These are phyloP conservation scores for Torulaspora indica DNA, from an alignment of 805 yeast species.

Conservation along the genomic window DNA sequence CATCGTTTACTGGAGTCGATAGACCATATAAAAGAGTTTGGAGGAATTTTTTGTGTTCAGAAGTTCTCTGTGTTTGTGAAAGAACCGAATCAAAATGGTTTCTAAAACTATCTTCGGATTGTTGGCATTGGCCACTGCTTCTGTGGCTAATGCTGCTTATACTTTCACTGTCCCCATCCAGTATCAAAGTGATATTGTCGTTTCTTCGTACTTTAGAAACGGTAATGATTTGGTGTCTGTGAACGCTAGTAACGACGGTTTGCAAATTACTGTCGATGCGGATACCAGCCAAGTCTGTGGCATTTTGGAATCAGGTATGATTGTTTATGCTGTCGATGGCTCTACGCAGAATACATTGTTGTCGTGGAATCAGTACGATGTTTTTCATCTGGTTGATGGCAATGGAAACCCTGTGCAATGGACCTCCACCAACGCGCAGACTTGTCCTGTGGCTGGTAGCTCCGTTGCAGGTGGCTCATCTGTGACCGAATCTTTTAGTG, in stretches of 20 bases:
- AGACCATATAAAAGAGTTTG: not conserved
- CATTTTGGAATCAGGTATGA: slow-evolving; percentile 25
- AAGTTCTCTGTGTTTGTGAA: too few species aligned
- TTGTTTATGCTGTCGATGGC: slow-evolving; percentile 22
- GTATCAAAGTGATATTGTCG: slow-evolving; percentile 19
- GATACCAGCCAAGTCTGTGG: slow-evolving; percentile 16
- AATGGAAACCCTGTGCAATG: slow-evolving; percentile 19
- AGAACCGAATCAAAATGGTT: slow-evolving; percentile 5
- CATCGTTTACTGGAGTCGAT: not conserved
- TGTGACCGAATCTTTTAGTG: not conserved
- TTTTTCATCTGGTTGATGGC: slow-evolving; percentile 22
- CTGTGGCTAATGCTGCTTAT: slow-evolving; percentile 15
- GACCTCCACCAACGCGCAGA: slow-evolving; percentile 19
- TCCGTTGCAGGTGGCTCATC: not conserved
- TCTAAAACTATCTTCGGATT: slow-evolving; percentile 9
- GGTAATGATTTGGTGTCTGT: slow-evolving; percentile 19
- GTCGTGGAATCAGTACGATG: slow-evolving; percentile 27
- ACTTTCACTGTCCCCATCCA: slow-evolving; percentile 19
- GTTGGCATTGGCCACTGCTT: slow-evolving; percentile 10
- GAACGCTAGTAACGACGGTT: slow-evolving; percentile 19
- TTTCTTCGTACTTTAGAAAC: slow-evolving; percentile 24
- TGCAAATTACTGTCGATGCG: slow-evolving; percentile 20
- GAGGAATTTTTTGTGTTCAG: too few species aligned
- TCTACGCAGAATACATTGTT: slow-evolving; percentile 17
- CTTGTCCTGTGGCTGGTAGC: slow-evolving; percentile 15